Evolutionary conservation across 257 asterid species (phyloP), one percentile per base, ranked within the genome.

Genomic region (Petunia secreta): DNA sequence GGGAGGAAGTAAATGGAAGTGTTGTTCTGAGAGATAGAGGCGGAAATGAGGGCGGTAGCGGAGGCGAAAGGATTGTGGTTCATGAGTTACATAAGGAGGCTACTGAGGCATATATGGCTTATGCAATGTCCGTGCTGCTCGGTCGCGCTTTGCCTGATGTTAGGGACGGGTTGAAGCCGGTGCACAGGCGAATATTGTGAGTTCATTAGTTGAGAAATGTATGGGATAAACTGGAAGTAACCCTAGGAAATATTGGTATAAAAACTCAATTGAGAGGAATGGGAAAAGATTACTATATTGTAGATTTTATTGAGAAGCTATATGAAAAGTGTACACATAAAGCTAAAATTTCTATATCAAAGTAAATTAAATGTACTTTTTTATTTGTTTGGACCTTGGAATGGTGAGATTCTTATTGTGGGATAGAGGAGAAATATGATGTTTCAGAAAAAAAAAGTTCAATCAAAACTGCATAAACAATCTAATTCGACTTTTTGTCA

Each of bases 11-110:
- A 59, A 76, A 92, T 83, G 88, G 89, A 37, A 82, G 87, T 71
- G 81, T 79, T 46, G 83, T 80, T 39, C 78, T 76, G 2, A 88
- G 86, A 66, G 93, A 85, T 41, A 86, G 84, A 40, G 87, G 57
- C n/a, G 88, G 89, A 9, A 89, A 91, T 66, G 96, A 90, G 8
- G 96, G 93, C 5, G 58, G 75, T 41, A 46, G 36, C 0, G 63
- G 37, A 43, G 76, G 58, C 6, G 77, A 73, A 14, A 90, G 96
- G 75, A 48, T 94, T 55, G 88, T 95, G n/a, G 81, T 53, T 15
- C n/a, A 87, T 5, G 99, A 93, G 91, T 92, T 95, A 71, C 99
- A 93, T 80, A 93, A 90, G 90, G 99, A 95, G 89, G 98, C 99
- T 3, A 94, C 97, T 2, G 97, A 95, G 65, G 98, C 98, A 38